Evolutionary conservation across 768 basidiomycete species (phyloP).

Genomic region (Russula ochroleuca): DNA sequence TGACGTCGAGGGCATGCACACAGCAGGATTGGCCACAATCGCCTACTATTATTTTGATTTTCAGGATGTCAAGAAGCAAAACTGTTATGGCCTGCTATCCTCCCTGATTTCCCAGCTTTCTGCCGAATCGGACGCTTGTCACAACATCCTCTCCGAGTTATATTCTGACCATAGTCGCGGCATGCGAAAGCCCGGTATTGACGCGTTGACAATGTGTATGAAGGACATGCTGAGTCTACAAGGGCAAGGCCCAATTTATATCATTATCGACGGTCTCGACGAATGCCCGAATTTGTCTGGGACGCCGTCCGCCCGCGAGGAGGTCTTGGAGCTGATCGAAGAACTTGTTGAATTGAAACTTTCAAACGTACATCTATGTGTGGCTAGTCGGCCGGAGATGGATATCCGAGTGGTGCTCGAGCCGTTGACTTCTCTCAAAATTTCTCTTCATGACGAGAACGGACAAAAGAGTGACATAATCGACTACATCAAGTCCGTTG

Average conservation of each 20-base stretch:
- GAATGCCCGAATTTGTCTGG: background rate
- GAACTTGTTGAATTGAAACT: background rate
- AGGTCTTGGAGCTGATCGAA: background rate
- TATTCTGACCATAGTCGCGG: background rate
- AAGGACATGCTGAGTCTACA: background rate
- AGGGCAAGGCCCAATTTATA: background rate
- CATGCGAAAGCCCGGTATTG: background rate
- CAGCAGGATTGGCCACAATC: constrained; percentile 1
- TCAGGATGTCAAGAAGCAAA: constrained; percentile 8
- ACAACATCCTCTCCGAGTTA: background rate
- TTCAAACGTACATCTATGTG: background rate
- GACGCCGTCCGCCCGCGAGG: background rate
- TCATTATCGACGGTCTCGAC: constrained; percentile 8
- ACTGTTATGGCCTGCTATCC: constrained; percentile 2
- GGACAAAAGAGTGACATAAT: background rate
- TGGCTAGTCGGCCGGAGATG: background rate
- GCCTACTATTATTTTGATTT: constrained; percentile 19
- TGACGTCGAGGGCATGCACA: background rate
- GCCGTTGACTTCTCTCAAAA: background rate
- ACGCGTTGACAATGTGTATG: background rate
- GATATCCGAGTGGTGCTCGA: background rate
- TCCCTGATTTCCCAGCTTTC: constrained; percentile 6
- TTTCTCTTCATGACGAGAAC: background rate
- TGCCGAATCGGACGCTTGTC: background rate
- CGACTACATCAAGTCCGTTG: background rate